phyloP scores from a whole-genome alignment of 106 monocot species.

The Dioscorea alata region DNA sequence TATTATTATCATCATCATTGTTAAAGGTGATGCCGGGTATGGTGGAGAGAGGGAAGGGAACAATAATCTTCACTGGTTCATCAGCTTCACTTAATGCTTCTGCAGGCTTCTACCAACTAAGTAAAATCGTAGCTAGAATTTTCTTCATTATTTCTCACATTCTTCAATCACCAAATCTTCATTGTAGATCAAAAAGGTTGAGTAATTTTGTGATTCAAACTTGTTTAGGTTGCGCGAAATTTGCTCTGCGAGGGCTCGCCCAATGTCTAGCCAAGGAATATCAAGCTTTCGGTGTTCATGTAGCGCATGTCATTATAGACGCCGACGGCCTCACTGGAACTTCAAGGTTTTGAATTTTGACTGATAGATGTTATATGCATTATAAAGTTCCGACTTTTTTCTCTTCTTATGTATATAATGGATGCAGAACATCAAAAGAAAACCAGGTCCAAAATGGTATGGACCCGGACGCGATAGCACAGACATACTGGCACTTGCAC shows the following conservation, averaged over 20 bases:
- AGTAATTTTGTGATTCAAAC: neutral
- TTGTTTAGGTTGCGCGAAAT: conserved; percentile 56
- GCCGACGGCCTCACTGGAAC: conserved; percentile 38
- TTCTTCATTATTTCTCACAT: neutral
- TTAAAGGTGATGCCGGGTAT: conserved; percentile 53
- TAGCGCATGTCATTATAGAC: conserved; percentile 53
- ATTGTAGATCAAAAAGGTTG: too few relatives aligned
- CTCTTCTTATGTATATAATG: neutral
- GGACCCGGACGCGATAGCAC: conserved; percentile 55
- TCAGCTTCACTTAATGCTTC: conserved; percentile 47
- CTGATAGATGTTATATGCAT: too few relatives aligned
- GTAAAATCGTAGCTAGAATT: conserved; percentile 19
- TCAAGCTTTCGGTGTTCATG: conserved; percentile 35
- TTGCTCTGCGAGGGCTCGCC: conserved; percentile 57
- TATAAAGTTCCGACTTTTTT: too few relatives aligned
- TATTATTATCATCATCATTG: neutral
- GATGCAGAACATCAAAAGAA: neutral
- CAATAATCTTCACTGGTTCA: conserved; percentile 62
- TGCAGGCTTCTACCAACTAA: conserved; percentile 41
- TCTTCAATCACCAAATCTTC: too few relatives aligned
- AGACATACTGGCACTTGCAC: conserved; percentile 63
- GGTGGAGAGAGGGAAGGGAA: conserved; percentile 60
- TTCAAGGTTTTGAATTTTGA: conserved; percentile 16
- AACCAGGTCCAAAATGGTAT: neutral
- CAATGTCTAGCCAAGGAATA: conserved; percentile 54